Evolutionary conservation across 768 basidiomycete genomes (phyloP).

Genomic region (Pleurotus eryngii): DNA sequence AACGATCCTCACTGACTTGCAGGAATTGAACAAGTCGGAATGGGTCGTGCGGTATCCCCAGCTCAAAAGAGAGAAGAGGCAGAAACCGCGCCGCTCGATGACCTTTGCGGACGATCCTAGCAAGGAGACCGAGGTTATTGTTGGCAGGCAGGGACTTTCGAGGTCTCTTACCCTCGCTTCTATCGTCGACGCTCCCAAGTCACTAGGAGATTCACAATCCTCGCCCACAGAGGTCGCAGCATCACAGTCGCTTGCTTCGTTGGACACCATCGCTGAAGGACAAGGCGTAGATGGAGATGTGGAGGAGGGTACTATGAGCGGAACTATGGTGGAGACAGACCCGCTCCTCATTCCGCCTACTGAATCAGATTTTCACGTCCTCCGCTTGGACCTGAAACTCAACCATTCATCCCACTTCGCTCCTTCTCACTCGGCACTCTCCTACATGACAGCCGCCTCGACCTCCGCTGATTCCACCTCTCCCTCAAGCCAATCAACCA

Average conservation of each 20-base stretch:
- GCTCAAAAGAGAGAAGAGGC: constrained; percentile 25
- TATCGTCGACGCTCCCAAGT: constrained; percentile 38
- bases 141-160: constrained; percentile 47
- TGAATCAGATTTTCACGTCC: constrained; percentile 72
- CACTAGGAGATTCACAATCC: constrained; percentile 26
- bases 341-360: constrained; percentile 32
- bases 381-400: constrained; percentile 90
- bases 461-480: no score
- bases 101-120: constrained; percentile 85
- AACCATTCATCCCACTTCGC: constrained; percentile 52
- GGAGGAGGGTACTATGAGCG: constrained; percentile 10
- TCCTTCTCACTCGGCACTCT: no score
- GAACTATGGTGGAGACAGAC: background rate
- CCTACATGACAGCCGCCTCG: no score
- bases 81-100: constrained; percentile 57
- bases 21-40: constrained; percentile 77
- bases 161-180: constrained; percentile 60
- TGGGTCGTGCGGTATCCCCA: constrained; percentile 91
- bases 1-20: constrained; percentile 64
- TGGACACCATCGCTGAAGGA: constrained; percentile 18
- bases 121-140: constrained; percentile 61
- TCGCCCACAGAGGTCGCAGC: background rate
- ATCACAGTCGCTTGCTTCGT: background rate
- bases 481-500: constrained; percentile 20
- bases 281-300: constrained; percentile 26